Base-by-base conservation (phyloP, 2,329 filamentous ascomycete genomes). In the Davidsoniella australis region DNA sequence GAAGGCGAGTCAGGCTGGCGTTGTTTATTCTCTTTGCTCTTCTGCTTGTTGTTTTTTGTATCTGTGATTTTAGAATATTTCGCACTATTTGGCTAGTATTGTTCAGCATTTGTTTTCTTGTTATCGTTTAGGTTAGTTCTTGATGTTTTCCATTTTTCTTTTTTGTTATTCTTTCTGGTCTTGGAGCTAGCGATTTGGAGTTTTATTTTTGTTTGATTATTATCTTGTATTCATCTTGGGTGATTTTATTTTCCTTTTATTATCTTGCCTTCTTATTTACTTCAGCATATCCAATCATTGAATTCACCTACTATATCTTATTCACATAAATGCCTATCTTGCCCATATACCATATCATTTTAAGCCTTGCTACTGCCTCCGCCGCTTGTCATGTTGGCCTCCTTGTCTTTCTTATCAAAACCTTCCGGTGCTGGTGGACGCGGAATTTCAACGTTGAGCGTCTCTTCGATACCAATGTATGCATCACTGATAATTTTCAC, bases 401-500 rank as follows among this genome's bases (percentile, higher is more conserved):
- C 6, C 29, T 33, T 33, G 29, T 33, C 29, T 33, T 50, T 47
- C 42, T 36, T 46, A 42, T 54, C 42, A 49, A 47, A 43, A 3
- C 49, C 54, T 8, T 47, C 45, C 2, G 50, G 49, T 17, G 56
- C 61, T 2, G 73, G 72, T 48, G 64, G 58, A 26, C 63, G 65
- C 16, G 74, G 74, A n/a, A 78, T 63, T 18, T 73, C 68, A 0
- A 77, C 66, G 2, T 68, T 69, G 37, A 64, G 52, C 1, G 72
- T 53, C 20, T 75, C 68, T 60, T 74, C 68, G 71, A 96, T 76
- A 0, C 83, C 85, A 33, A 86, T 68, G 64, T 96, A 96, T 14
- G 78, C 79, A 69, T 96, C 91, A 63, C 89, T 96, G 16, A 91
- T 68, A 2, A 95, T 78, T 54, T 74, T 61, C 2, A 95, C 73